Conservation (phyloP, 1,284 basidiomycete species). For the Trametes hirsuta region DNA sequence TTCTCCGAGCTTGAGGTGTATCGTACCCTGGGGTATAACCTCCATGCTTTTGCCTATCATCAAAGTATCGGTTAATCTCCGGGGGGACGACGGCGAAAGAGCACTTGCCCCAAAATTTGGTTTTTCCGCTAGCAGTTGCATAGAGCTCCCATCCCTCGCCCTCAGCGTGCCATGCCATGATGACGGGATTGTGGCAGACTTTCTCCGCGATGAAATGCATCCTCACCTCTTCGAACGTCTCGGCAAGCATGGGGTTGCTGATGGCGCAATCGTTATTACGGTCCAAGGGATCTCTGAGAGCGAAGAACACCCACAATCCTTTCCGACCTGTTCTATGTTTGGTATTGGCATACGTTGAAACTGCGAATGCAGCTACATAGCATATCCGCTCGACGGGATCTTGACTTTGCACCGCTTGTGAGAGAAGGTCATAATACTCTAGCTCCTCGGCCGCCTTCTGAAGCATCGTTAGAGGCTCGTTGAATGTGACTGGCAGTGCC, state of each 20-base stretch:
- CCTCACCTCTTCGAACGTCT: constrained; percentile 85
- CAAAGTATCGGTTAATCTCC: constrained; percentile 26
- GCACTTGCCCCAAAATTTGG: constrained; percentile 84
- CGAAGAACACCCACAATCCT: constrained; percentile 69
- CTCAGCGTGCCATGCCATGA: constrained; percentile 85
- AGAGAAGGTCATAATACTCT: constrained; percentile 76
- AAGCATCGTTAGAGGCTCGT: constrained; percentile 84
- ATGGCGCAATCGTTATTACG: neutral
- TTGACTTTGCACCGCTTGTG: constrained; percentile 63
- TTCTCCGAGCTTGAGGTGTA: constrained; percentile 63
- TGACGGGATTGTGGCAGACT: constrained; percentile 83
- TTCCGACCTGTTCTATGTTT: constrained; percentile 81
- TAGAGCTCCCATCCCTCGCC: constrained; percentile 76
- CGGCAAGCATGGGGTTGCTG: constrained; percentile 87
- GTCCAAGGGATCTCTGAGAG: neutral
- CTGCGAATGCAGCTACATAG: constrained; percentile 81
- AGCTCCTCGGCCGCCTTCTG: constrained; percentile 84
- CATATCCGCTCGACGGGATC: constrained; percentile 76
- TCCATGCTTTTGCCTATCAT: constrained; percentile 79
- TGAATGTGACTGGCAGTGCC: constrained; percentile 85
- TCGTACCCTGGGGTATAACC: constrained; percentile 77
- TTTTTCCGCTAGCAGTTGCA: constrained; percentile 76
- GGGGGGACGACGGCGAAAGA: constrained; percentile 24
- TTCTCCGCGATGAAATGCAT: constrained; percentile 88
- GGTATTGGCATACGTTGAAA: constrained; percentile 84